Evolutionary conservation across 257 asterid genomes (phyloP), one percentile per base, ranked within the genome.

Genomic region (Haberlea rhodopensis): DNA sequence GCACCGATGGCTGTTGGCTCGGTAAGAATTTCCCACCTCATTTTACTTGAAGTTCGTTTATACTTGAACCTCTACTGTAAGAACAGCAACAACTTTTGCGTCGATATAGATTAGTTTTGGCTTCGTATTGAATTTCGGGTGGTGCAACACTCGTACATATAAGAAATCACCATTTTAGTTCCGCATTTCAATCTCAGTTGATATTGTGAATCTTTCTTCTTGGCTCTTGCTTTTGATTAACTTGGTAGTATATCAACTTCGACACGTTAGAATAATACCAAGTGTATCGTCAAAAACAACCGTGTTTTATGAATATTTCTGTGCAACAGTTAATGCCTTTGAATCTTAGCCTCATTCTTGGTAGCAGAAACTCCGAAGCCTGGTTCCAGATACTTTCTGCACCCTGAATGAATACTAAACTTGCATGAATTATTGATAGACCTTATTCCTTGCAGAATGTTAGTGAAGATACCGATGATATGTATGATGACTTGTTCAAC

Each of bases 391-490:
- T n/a, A n/a, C n/a, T n/a, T n/a, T n/a, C n/a, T n/a, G 34, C 51
- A 26, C 37, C 51, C 46, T 29, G 24, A 22, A 11, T 34, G 13
- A 26, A 63, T 32, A 2, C 59, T 45, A 43, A 52, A 52, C 65
- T 62, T 51, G 66, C 45, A 11, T 19, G 8, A 60, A 22, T 59
- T 24, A 60, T 28, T 80, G 66, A 76, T 54, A 57, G 48, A 62
- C n/a, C n/a, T 16, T 45, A n/a, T 49, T 67, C 52, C 53, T 60
- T 69, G 85, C 89, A 91, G 98, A 77, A 87, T 78, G 76, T 78
- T 49, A 81, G 75, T 62, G 89, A 85, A 75, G 92, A 89, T 73
- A 85, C 96, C 0, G 96, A 89, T 52, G 96, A 89, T 74, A 82
- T 84, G 96, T 89, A 32, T 22, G 99, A 92, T 53, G 99, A 92